A percentile compares a stretch with the other conserved stretches of the same genome.
These are phyloP conservation scores for Sporothrix euskadiensis DNA, from an alignment of 2,329 filamentous ascomycete species.

Conservation along the genomic window DNA sequence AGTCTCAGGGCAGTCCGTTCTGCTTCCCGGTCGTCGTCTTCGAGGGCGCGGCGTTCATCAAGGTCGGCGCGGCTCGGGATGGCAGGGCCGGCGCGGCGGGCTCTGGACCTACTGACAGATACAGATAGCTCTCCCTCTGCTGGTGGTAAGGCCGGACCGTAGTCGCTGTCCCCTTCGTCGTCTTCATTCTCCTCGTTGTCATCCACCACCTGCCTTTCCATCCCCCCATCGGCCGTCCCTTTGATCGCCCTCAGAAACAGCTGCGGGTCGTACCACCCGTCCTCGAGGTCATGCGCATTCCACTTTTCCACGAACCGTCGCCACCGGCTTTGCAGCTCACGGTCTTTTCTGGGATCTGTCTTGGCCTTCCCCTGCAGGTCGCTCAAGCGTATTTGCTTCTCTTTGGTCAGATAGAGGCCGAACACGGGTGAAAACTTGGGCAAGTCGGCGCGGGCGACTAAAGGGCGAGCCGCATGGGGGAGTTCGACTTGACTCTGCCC, in stretches of 20 bases:
- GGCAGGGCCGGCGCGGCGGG: slow-evolving; percentile 50
- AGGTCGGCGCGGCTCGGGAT: slow-evolving; percentile 77
- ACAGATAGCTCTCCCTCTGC: slow-evolving; percentile 32
- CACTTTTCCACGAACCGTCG: slow-evolving; percentile 91
- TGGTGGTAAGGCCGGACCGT: slow-evolving; percentile 19
- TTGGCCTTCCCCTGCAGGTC: neutral
- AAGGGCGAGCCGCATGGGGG: neutral
- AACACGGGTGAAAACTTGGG: neutral
- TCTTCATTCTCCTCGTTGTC: neutral
- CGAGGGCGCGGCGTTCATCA: slow-evolving; percentile 55
- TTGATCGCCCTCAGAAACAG: slow-evolving; percentile 50
- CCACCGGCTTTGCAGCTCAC: slow-evolving; percentile 82
- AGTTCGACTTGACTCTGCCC: neutral
- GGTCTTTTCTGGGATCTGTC: slow-evolving; percentile 66
- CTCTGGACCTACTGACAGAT: slow-evolving; percentile 42
- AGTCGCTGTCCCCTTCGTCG: slow-evolving; percentile 18
- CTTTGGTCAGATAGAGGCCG: neutral
- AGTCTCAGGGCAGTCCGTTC: slow-evolving; percentile 51
- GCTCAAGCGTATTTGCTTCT: neutral
- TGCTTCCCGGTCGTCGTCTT: slow-evolving; percentile 51
- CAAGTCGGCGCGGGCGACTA: neutral
- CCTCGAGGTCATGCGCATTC: slow-evolving; percentile 84
- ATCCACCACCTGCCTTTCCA: slow-evolving; percentile 33
- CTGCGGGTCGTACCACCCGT: slow-evolving; percentile 89
- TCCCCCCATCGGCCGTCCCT: slow-evolving; percentile 41